phyloP scores from a whole-genome alignment of 371 early-diverging fungal species.

The Syncephalis fuscata region DNA sequence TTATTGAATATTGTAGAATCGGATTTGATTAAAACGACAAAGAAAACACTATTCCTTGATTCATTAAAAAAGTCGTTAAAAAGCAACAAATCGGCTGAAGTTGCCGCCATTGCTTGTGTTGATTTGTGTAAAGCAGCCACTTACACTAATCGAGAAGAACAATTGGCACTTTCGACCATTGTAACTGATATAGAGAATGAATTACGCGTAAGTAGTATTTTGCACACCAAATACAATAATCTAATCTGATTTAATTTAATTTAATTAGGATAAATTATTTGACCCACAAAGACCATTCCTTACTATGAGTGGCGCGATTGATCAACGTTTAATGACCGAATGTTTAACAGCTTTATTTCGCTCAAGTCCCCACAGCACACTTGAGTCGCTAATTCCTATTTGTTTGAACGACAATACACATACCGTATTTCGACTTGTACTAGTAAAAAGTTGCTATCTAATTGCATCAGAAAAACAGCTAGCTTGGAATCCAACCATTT shows the following conservation, averaged over 20 bases:
- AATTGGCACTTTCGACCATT: slow-evolving; percentile 40
- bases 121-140: slow-evolving; percentile 68
- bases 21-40: slow-evolving; percentile 11
- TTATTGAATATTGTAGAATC: slow-evolving; percentile 20
- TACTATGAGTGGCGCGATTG: slow-evolving; percentile 31
- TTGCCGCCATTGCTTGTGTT: slow-evolving; percentile 57
- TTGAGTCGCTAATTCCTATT: slow-evolving; percentile 46
- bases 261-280: slow-evolving; percentile 32
- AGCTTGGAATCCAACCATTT: slow-evolving; percentile 60
- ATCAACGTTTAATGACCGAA: slow-evolving; percentile 48
- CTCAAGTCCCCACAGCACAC: slow-evolving; percentile 44
- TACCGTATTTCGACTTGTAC: slow-evolving; percentile 46
- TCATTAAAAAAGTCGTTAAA: slow-evolving; percentile 41
- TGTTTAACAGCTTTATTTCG: slow-evolving; percentile 60
- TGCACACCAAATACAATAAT: background rate
- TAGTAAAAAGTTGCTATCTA: slow-evolving; percentile 55
- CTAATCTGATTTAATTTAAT: background rate
- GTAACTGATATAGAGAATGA: slow-evolving; percentile 62
- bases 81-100: slow-evolving; percentile 42
- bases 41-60: slow-evolving; percentile 46
- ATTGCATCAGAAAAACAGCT: slow-evolving; percentile 47
- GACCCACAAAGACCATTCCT: slow-evolving; percentile 35
- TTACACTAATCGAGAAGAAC: slow-evolving; percentile 42
- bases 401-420: slow-evolving; percentile 49
- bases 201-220: slow-evolving; percentile 25